Conservation (phyloP, 148 eudicot species). For the Spergularia bocconei region DNA sequence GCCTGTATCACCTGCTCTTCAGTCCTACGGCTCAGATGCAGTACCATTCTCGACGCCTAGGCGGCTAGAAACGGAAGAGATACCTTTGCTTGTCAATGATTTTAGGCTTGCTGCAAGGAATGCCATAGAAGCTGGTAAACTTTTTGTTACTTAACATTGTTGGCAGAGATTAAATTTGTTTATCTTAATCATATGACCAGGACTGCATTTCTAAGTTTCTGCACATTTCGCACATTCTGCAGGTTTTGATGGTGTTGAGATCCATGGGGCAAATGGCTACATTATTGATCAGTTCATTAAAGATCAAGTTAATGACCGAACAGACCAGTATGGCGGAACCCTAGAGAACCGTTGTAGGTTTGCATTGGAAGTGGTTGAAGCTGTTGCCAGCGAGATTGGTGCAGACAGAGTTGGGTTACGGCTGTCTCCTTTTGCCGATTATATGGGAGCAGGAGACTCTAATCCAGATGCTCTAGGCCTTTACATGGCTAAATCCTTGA, state of each 20-base stretch:
- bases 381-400: conserved; percentile 35
- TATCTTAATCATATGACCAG: not conserved
- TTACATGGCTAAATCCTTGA: conserved; percentile 37
- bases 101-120: conserved; percentile 43
- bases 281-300: conserved; percentile 42
- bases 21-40: conserved; percentile 24
- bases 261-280: conserved; percentile 50
- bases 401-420: conserved; percentile 36
- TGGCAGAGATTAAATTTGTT: not conserved
- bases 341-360: conserved; percentile 41
- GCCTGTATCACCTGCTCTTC: conserved; percentile 31
- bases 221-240: not conserved
- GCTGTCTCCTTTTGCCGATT: conserved; percentile 38
- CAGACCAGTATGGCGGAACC: conserved; percentile 40
- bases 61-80: conserved; percentile 34
- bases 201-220: too few relatives aligned
- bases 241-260: conserved; percentile 50
- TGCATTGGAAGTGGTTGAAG: conserved; percentile 38
- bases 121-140: conserved; percentile 49
- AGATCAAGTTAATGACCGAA: conserved; percentile 39
- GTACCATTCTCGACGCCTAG: conserved; percentile 37
- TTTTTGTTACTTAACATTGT: not conserved
- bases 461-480: conserved; percentile 37
- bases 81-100: conserved; percentile 39
- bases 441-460: conserved; percentile 40